Evolutionary conservation across 2,329 filamentous ascomycete species (phyloP).

Genomic region (Paecilomyces dactylethromorphus): DNA sequence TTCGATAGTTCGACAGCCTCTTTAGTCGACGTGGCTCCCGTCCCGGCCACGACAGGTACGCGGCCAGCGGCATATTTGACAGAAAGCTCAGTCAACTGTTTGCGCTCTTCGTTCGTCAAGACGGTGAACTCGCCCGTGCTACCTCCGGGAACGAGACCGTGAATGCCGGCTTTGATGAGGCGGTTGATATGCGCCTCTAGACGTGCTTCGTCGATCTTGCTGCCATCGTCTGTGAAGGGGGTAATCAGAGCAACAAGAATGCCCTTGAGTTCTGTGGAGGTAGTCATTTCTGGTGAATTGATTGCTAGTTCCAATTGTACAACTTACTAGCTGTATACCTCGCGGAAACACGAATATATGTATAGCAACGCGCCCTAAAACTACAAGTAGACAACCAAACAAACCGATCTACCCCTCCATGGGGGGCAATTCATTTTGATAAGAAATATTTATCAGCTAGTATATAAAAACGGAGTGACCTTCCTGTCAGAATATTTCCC

Average conservation of each 20-base stretch:
- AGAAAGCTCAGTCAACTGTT: conserved; percentile 29
- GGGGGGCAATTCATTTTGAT: neutral
- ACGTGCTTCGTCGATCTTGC: conserved; percentile 33
- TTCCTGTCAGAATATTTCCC: neutral
- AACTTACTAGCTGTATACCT: neutral
- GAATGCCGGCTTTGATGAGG: conserved; percentile 39
- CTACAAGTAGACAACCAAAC: neutral
- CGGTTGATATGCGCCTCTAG: conserved; percentile 42
- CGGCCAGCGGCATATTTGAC: neutral
- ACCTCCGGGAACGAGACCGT: conserved; percentile 46
- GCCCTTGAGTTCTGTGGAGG: conserved; percentile 15
- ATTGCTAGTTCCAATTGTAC: neutral
- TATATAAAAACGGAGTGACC: neutral
- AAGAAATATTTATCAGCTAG: neutral
- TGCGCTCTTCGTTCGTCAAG: conserved; percentile 39
- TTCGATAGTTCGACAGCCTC: conserved; percentile 35
- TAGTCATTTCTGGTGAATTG: neutral
- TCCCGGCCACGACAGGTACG: neutral
- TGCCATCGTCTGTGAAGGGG: conserved; percentile 39
- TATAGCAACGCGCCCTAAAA: too few relatives aligned
- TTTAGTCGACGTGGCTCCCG: conserved; percentile 39
- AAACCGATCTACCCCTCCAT: neutral
- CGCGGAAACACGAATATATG: neutral
- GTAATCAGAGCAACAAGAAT: conserved; percentile 47
- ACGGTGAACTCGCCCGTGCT: conserved; percentile 48